A percentile compares a stretch with the other conserved stretches of the same genome.
Conservation (phyloP, 495 filamentous ascomycete genomes). For the Xylaria telfairii region DNA sequence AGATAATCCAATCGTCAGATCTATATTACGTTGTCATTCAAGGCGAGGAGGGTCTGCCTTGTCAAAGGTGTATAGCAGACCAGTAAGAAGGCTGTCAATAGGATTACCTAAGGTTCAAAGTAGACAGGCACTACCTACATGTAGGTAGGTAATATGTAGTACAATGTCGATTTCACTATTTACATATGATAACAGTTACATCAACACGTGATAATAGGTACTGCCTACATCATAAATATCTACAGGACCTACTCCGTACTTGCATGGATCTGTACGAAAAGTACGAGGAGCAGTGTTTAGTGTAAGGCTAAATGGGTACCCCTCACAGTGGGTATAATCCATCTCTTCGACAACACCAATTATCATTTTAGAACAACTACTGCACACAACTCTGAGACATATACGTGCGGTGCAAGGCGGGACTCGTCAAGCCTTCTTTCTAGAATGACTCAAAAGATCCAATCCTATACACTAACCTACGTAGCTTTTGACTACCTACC, state of each 20-base stretch:
- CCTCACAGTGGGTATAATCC: not conserved
- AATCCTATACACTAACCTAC: not conserved
- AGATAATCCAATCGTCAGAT: conserved; percentile 16
- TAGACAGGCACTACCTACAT: too few relatives aligned
- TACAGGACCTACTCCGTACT: too few relatives aligned
- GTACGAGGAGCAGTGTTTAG: too few relatives aligned
- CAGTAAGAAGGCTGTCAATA: too few relatives aligned
- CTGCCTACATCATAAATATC: not conserved
- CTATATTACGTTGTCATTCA: not conserved
- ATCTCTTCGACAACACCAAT: too few relatives aligned
- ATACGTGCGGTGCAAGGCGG: not conserved
- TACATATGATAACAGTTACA: not conserved
- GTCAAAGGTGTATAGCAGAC: not conserved
- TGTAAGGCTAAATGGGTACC: too few relatives aligned
- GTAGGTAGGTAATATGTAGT: too few relatives aligned
- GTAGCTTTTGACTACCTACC: not conserved
- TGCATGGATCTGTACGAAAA: not conserved
- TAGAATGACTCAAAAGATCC: conserved; percentile 8
- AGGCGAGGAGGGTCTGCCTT: not conserved
- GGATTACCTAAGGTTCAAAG: too few relatives aligned
- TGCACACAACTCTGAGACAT: not conserved
- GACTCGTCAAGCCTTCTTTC: not conserved
- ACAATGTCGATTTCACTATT: too few relatives aligned
- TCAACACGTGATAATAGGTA: not conserved
- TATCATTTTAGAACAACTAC: not conserved